Percentiles rank a stretch among this genome's conserved stretches.
Evolutionary conservation across 257 asterid species (phyloP).

Genomic region (Eustoma russellianum): DNA sequence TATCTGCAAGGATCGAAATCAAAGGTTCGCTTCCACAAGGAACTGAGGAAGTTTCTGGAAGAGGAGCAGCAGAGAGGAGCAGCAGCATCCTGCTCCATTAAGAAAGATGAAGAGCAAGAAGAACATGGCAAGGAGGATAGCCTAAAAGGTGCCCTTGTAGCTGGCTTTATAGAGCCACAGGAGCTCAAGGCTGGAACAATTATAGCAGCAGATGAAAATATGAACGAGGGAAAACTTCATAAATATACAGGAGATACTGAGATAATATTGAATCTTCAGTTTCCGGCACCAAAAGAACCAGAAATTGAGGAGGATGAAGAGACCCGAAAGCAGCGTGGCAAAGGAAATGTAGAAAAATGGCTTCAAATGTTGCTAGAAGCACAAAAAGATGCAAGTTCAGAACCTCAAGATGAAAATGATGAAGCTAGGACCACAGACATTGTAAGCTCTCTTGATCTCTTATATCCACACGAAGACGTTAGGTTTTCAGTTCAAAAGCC

Average conservation of each 20-base stretch:
- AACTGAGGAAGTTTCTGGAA: conserved; percentile 69
- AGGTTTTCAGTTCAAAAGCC: conserved; percentile 23
- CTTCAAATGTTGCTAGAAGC: conserved; percentile 58
- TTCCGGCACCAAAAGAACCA: conserved; percentile 33
- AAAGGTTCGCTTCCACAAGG: conserved; percentile 41
- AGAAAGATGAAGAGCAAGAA: conserved; percentile 20
- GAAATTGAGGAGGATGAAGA: conserved; percentile 77
- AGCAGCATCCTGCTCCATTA: conserved; percentile 20
- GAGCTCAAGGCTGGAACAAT: conserved; percentile 5
- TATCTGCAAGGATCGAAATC: conserved; percentile 29
- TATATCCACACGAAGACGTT: conserved; percentile 38
- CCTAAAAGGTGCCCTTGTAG: conserved; percentile 10
- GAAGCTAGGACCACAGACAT: conserved; percentile 29
- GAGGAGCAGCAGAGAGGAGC: conserved; percentile 69
- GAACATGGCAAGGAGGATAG: conserved; percentile 12
- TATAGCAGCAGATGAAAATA: conserved; percentile 19
- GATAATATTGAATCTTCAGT: conserved; percentile 29
- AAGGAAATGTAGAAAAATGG: conserved; percentile 93
- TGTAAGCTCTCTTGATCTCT: conserved; percentile 39
- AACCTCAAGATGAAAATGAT: conserved; percentile 14
- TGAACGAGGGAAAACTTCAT: conserved; percentile 36
- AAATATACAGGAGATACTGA: conserved; percentile 34
- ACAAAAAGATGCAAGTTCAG: conserved; percentile 14
- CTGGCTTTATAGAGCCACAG: conserved; percentile 18
- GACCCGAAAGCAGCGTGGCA: conserved; percentile 71